A percentile compares a stretch with the other conserved stretches of the same genome.
These are phyloP conservation scores for Crithidia acanthocephali DNA, from an alignment of 208 protist species.

Conservation along the genomic window DNA sequence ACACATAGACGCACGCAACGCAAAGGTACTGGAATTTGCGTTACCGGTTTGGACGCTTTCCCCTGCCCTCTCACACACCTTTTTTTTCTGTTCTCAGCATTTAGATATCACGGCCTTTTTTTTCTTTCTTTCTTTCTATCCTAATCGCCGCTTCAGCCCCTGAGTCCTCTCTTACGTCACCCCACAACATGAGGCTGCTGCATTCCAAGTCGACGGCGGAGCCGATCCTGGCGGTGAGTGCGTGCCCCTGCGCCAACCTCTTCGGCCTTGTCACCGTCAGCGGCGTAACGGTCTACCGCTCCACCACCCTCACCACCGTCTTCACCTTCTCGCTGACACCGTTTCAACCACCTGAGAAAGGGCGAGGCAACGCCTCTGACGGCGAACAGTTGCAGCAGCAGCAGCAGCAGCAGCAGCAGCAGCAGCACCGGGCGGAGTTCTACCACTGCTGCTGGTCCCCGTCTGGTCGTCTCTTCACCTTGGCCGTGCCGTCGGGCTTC, in stretches of 20 bases:
- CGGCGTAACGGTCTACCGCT: constrained; percentile 70
- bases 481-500: constrained; percentile 53
- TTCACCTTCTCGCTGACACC: constrained; percentile 48
- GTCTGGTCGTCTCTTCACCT: constrained; percentile 66
- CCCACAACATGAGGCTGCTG: constrained; percentile 73
- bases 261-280: constrained; percentile 72
- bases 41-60: too few species aligned
- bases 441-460: constrained; percentile 65
- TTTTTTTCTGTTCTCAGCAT: background rate
- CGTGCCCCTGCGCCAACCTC: constrained; percentile 81
- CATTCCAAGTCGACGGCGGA: constrained; percentile 70
- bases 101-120: too few species aligned
- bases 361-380: too few species aligned
- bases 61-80: background rate
- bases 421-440: background rate
- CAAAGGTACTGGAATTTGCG: too few species aligned
- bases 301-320: constrained; percentile 75
- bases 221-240: constrained; percentile 69
- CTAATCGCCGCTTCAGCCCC: background rate
- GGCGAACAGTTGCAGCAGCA: too few species aligned
- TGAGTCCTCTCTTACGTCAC: too few species aligned
- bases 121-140: background rate
- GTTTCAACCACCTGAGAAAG: constrained; percentile 8
- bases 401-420: background rate
- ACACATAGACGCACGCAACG: background rate